phyloP scores from a whole-genome alignment of 2,329 filamentous ascomycete species.

The Hypoxylon sp. region DNA sequence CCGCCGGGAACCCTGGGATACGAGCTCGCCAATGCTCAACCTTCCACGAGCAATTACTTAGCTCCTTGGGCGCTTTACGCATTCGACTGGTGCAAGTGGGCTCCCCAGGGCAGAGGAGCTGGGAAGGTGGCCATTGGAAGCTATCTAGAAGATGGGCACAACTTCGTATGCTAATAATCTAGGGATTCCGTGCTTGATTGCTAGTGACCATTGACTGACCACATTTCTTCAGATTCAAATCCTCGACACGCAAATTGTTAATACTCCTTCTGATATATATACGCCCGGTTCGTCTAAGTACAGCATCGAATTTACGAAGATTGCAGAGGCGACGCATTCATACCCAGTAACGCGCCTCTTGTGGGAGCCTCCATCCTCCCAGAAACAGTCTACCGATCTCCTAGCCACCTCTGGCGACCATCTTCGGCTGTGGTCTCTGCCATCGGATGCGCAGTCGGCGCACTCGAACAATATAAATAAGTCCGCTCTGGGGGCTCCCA shows the following conservation, averaged over 20 bases:
- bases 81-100: constrained; percentile 99
- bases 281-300: constrained; percentile 78
- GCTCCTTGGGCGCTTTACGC: constrained; percentile 97
- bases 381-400: constrained; percentile 95
- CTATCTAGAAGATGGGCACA: constrained; percentile 97
- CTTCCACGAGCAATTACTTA: constrained; percentile 90
- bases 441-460: constrained; percentile 70
- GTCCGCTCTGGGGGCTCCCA: constrained; percentile 67
- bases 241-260: constrained; percentile 84
- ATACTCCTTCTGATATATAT: constrained; percentile 77
- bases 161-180: constrained; percentile 76
- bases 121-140: constrained; percentile 96
- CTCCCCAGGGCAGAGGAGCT: constrained; percentile 80
- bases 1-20: constrained; percentile 72
- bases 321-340: constrained; percentile 96
- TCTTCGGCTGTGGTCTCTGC: constrained; percentile 92
- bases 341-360: constrained; percentile 95
- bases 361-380: constrained; percentile 95
- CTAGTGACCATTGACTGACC: constrained; percentile 30
- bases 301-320: constrained; percentile 89
- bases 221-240: constrained; percentile 84
- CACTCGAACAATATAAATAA: constrained; percentile 78
- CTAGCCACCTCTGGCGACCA: constrained; percentile 96
- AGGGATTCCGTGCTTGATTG: not conserved
- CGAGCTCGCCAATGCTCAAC: constrained; percentile 73